Evolutionary conservation across 441 rosid genomes (phyloP).

Genomic region (Jatropha multifida): DNA sequence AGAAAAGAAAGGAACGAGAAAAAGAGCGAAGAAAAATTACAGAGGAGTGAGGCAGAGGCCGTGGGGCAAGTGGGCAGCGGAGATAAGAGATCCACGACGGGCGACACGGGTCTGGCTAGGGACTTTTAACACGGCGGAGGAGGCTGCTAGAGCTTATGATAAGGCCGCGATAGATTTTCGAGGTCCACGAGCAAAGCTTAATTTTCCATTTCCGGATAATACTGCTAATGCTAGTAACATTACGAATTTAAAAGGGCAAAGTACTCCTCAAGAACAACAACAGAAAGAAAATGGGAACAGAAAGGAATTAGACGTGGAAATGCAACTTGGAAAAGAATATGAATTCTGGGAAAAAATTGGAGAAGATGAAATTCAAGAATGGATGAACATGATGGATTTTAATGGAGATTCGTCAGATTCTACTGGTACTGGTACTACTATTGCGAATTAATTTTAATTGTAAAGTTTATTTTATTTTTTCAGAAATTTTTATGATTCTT

Average conservation of each 20-base stretch:
- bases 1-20: slow-evolving; percentile 20
- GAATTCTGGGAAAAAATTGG: slow-evolving; percentile 25
- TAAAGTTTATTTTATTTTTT: neutral
- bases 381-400: slow-evolving; percentile 45
- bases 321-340: neutral
- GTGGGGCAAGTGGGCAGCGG: slow-evolving; percentile 98
- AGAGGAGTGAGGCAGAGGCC: slow-evolving; percentile 96
- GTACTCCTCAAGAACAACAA: neutral
- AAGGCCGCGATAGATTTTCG: slow-evolving; percentile 86
- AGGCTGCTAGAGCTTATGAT: slow-evolving; percentile 88
- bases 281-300: slow-evolving; percentile 9
- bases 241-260: neutral
- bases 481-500: slow-evolving; percentile 1
- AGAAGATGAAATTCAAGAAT: slow-evolving; percentile 37
- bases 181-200: slow-evolving; percentile 89
- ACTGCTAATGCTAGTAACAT: neutral
- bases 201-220: slow-evolving; percentile 60
- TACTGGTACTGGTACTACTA: slow-evolving; percentile 24
- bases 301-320: slow-evolving; percentile 18
- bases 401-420: slow-evolving; percentile 45
- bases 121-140: slow-evolving; percentile 80
- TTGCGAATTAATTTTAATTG: neutral
- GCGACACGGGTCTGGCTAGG: slow-evolving; percentile 88
- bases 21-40: slow-evolving; percentile 60
- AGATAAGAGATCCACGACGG: slow-evolving; percentile 76